Percentiles rank a stretch among this genome's conserved stretches.
Conservation (phyloP, 352 stramenopile species). For the Phytophthora macrochlamydospora region DNA sequence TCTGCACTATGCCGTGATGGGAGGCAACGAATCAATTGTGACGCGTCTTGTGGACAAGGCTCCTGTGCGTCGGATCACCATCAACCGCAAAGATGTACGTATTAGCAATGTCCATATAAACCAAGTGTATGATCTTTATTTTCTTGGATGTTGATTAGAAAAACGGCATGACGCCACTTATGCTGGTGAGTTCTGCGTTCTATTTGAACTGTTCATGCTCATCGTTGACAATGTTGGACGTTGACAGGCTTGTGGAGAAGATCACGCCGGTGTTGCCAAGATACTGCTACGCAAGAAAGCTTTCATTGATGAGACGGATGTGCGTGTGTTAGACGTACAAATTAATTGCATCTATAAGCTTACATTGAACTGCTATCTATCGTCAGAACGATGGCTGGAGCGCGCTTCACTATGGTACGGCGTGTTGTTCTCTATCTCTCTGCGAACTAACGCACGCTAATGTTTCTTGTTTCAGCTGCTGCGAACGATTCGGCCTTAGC, state of each 20-base stretch:
- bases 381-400: constrained; percentile 75
- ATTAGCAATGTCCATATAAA: neutral
- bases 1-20: constrained; percentile 81
- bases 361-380: constrained; percentile 9
- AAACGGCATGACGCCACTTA: constrained; percentile 74
- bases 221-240: neutral
- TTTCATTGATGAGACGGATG: constrained; percentile 83
- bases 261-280: constrained; percentile 60
- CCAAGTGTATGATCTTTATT: neutral
- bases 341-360: constrained; percentile 14
- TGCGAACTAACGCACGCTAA: constrained; percentile 7
- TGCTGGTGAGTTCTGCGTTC: constrained; percentile 51
- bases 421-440: constrained; percentile 5
- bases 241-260: constrained; percentile 68
- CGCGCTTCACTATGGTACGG: constrained; percentile 78
- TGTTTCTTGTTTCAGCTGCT: constrained; percentile 43
- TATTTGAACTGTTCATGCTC: neutral
- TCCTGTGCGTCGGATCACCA: constrained; percentile 74
- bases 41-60: constrained; percentile 67
- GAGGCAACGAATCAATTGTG: constrained; percentile 61
- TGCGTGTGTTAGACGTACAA: constrained; percentile 28
- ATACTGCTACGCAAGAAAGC: constrained; percentile 73
- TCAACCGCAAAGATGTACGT: constrained; percentile 80
- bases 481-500: constrained; percentile 68
- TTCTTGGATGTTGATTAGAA: constrained; percentile 40